A percentile compares a stretch with the other conserved stretches of the same genome.
These are phyloP conservation scores for Lichtheimia ramosa DNA, from an alignment of 371 early-diverging fungal genomes.

Conservation along the genomic window DNA sequence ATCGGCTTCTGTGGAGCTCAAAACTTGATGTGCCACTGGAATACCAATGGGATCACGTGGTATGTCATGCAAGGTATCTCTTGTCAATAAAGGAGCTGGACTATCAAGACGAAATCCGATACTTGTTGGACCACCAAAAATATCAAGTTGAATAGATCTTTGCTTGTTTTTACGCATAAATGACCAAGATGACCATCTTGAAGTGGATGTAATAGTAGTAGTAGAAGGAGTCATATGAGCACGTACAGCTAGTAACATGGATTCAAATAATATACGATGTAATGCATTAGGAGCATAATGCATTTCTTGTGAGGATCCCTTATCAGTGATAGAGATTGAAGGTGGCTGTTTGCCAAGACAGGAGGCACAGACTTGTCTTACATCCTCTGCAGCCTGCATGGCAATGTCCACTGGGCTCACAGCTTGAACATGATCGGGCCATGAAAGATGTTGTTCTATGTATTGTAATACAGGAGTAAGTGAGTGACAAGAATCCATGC, in stretches of 20 bases:
- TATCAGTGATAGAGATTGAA: slow-evolving; percentile 18
- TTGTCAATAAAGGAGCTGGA: slow-evolving; percentile 20
- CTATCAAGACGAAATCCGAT: slow-evolving; percentile 34
- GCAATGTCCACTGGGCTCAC: slow-evolving; percentile 64
- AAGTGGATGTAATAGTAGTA: background rate
- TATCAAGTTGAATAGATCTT: slow-evolving; percentile 35
- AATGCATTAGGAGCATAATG: slow-evolving; percentile 64
- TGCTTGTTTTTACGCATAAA: slow-evolving; percentile 8
- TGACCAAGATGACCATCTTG: background rate
- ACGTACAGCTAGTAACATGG: slow-evolving; percentile 57
- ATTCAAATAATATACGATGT: slow-evolving; percentile 69
- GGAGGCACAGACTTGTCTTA: slow-evolving; percentile 51
- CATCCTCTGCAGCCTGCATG: slow-evolving; percentile 63
- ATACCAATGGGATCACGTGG: slow-evolving; percentile 42
- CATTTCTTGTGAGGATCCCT: slow-evolving; percentile 34
- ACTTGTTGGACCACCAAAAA: slow-evolving; percentile 44
- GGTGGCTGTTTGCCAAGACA: slow-evolving; percentile 20
- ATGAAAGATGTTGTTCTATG: slow-evolving; percentile 61
- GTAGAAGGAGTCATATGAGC: slow-evolving; percentile 42
- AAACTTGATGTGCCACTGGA: slow-evolving; percentile 44
- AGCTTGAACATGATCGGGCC: slow-evolving; percentile 60
- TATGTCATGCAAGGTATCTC: slow-evolving; percentile 29
- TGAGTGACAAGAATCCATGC: background rate
- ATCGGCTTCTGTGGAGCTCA: slow-evolving; percentile 51
- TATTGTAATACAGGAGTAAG: slow-evolving; percentile 2